Percentiles rank a stretch among this genome's conserved stretches.
These are phyloP conservation scores for Calonectria pseudoreteaudii DNA, from an alignment of 2,329 filamentous ascomycete genomes.

Conservation along the genomic window DNA sequence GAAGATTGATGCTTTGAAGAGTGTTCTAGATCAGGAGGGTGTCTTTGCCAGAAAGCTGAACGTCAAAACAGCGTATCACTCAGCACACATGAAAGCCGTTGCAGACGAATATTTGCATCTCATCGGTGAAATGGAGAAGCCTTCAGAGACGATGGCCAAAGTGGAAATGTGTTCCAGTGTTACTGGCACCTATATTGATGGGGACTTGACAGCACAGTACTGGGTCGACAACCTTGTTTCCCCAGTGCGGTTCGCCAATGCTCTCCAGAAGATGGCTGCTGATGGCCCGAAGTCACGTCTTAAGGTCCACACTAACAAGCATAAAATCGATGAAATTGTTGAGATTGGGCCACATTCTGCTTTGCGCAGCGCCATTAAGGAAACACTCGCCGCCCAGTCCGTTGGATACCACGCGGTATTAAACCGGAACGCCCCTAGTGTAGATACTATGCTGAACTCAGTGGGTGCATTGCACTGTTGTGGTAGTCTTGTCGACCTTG, in stretches of 20 bases:
- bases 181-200: constrained; percentile 15
- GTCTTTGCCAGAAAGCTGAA: constrained; percentile 56
- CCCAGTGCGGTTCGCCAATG: constrained; percentile 56
- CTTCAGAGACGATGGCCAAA: not conserved
- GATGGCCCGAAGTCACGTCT: not conserved
- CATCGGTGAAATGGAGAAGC: not conserved
- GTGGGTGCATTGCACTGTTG: constrained; percentile 32
- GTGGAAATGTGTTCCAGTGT: constrained; percentile 24
- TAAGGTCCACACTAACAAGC: not conserved
- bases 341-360: constrained; percentile 45
- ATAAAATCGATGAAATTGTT: constrained; percentile 24
- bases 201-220: constrained; percentile 53
- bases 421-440: constrained; percentile 24
- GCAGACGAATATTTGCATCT: not conserved
- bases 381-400: constrained; percentile 30
- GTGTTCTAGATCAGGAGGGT: constrained; percentile 50
- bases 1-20: constrained; percentile 53
- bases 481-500: constrained; percentile 26
- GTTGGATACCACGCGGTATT: constrained; percentile 31
- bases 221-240: constrained; percentile 58
- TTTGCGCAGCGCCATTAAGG: constrained; percentile 38
- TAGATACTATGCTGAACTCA: constrained; percentile 21
- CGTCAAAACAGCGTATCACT: constrained; percentile 6
- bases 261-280: constrained; percentile 9
- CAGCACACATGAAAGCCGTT: not conserved